phyloP scores from a whole-genome alignment of 352 stramenopile species.

The Phytophthora megakarya region DNA sequence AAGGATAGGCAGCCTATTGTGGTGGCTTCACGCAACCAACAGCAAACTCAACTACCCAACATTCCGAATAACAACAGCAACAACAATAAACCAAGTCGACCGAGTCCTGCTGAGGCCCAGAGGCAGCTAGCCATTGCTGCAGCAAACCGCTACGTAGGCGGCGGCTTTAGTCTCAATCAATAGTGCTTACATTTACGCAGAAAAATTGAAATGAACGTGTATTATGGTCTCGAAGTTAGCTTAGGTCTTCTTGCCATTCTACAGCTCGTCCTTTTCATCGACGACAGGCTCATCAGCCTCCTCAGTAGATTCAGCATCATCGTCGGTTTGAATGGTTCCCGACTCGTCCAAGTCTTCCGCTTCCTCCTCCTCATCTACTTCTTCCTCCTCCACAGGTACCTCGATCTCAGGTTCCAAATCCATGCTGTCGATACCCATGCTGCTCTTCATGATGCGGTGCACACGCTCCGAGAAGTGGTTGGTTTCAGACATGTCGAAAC shows the following conservation, averaged over 20 bases:
- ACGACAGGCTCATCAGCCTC: constrained; percentile 26
- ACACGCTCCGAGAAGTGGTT: constrained; percentile 94
- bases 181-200: constrained; percentile 42
- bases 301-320: constrained; percentile 37
- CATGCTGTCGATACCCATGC: constrained; percentile 91
- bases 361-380: constrained; percentile 43
- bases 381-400: constrained; percentile 75
- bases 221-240: constrained; percentile 24
- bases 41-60: constrained; percentile 37
- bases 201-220: constrained; percentile 28
- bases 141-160: constrained; percentile 91
- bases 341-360: constrained; percentile 39
- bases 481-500: constrained; percentile 95
- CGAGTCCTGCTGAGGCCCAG: constrained; percentile 74
- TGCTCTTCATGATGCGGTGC: constrained; percentile 93
- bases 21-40: constrained; percentile 34
- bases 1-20: constrained; percentile 57
- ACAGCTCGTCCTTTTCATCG: constrained; percentile 81
- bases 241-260: constrained; percentile 20
- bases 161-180: constrained; percentile 94
- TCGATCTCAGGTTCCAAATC: constrained; percentile 96
- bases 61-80: constrained; percentile 42
- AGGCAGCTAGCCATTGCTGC: constrained; percentile 83
- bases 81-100: constrained; percentile 39
- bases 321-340: constrained; percentile 77